Evolutionary conservation across 2,329 filamentous ascomycete species (phyloP).

Genomic region (Fusarium xylarioides): DNA sequence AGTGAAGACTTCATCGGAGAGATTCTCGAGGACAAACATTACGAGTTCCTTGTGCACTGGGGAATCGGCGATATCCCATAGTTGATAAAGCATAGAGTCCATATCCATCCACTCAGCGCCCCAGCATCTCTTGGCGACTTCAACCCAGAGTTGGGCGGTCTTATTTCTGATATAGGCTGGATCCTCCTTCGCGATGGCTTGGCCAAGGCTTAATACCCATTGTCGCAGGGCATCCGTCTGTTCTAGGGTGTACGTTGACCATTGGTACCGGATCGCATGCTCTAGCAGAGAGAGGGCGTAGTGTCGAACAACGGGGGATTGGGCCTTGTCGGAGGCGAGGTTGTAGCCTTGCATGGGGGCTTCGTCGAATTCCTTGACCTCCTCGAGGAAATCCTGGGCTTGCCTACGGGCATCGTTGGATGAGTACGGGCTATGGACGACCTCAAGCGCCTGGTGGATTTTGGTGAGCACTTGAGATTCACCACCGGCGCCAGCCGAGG

Average conservation of each 20-base stretch:
- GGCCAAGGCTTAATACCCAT: slow-evolving; percentile 83
- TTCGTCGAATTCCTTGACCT: slow-evolving; percentile 79
- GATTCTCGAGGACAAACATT: slow-evolving; percentile 84
- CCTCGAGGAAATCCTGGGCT: slow-evolving; percentile 86
- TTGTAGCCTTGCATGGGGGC: slow-evolving; percentile 87
- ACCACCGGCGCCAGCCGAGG: slow-evolving; percentile 49
- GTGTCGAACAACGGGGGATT: slow-evolving; percentile 86
- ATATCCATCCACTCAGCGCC: slow-evolving; percentile 93
- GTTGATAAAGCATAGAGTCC: slow-evolving; percentile 81
- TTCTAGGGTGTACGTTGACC: slow-evolving; percentile 75
- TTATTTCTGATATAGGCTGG: slow-evolving; percentile 91
- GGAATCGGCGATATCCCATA: slow-evolving; percentile 79
- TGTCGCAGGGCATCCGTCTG: slow-evolving; percentile 75
- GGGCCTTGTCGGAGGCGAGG: slow-evolving; percentile 78
- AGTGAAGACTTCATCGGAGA: slow-evolving; percentile 94
- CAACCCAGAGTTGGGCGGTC: slow-evolving; percentile 92
- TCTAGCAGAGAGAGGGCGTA: slow-evolving; percentile 94
- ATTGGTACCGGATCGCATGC: slow-evolving; percentile 86
- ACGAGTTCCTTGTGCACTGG: slow-evolving; percentile 83
- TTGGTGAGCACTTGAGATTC: slow-evolving; percentile 63
- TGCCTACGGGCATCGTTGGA: slow-evolving; percentile 83
- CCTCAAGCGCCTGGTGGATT: slow-evolving; percentile 85
- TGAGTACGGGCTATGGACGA: slow-evolving; percentile 85
- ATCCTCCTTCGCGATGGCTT: slow-evolving; percentile 75
- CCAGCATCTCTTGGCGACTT: slow-evolving; percentile 93